phyloP scores from a whole-genome alignment of 768 basidiomycete genomes.

The Termitomyces sp. region DNA sequence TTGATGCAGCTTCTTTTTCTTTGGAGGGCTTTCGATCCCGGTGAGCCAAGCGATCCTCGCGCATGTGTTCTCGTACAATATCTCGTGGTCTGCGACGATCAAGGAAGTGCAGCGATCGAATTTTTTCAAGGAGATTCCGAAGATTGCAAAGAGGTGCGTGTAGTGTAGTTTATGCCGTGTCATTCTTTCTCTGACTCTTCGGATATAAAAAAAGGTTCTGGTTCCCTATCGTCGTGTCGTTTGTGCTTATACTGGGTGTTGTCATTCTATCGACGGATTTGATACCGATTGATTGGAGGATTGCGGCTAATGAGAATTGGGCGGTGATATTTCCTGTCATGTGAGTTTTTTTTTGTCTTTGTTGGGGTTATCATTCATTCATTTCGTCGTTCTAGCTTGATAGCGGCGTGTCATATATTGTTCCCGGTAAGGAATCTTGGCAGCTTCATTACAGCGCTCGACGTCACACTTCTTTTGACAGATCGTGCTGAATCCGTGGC shows the following conservation, averaged over 20 bases:
- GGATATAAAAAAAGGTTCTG: constrained; percentile 36
- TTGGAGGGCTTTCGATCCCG: constrained; percentile 69
- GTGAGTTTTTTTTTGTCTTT: constrained; percentile 22
- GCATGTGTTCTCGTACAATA: constrained; percentile 53
- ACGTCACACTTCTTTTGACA: constrained; percentile 10
- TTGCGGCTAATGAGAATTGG: constrained; percentile 46
- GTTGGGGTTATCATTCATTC: too few species aligned
- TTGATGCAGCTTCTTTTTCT: constrained; percentile 63
- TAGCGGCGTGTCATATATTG: constrained; percentile 58
- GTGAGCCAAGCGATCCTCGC: constrained; percentile 64
- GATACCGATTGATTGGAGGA: constrained; percentile 56
- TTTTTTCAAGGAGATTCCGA: constrained; percentile 88
- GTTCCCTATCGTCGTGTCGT: constrained; percentile 46
- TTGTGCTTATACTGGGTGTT: constrained; percentile 53
- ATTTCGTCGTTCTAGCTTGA: constrained; percentile 38
- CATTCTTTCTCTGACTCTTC: too few species aligned
- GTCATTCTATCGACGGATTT: constrained; percentile 40
- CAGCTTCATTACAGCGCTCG: too few species aligned
- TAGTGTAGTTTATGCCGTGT: not conserved
- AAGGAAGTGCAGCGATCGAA: constrained; percentile 86
- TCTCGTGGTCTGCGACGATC: constrained; percentile 52
- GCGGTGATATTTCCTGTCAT: constrained; percentile 72
- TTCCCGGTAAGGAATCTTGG: constrained; percentile 63
- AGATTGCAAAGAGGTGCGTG: constrained; percentile 66
- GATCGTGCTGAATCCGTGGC: constrained; percentile 43